Conservation (phyloP, 805 yeast species). For the Teunomyces lycoperdinae region DNA sequence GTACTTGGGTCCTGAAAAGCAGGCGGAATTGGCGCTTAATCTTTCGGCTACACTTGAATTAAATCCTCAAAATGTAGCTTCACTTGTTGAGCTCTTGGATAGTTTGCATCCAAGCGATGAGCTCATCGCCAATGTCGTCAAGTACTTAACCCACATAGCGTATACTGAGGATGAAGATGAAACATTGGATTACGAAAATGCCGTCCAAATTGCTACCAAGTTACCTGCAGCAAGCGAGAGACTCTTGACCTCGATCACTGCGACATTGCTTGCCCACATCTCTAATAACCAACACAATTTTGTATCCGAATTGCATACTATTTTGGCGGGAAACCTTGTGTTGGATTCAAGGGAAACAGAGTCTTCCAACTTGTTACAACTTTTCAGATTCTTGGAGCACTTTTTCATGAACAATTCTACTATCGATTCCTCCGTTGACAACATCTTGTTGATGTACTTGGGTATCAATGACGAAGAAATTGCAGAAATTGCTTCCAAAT, state of each 20-base stretch:
- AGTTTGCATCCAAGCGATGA: constrained; percentile 7
- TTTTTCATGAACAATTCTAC: constrained; percentile 21
- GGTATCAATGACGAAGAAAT: constrained; percentile 37
- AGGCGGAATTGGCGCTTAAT: constrained; percentile 18
- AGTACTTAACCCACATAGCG: constrained; percentile 2
- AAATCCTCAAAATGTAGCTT: constrained; percentile 14
- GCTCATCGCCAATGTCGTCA: constrained; percentile 6
- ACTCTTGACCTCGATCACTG: constrained; percentile 5
- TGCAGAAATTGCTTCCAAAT: constrained; percentile 34
- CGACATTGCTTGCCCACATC: constrained; percentile 7
- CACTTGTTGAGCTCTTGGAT: constrained; percentile 26
- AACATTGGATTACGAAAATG: constrained; percentile 7
- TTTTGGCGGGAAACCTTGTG: constrained; percentile 3
- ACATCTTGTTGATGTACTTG: constrained; percentile 30
- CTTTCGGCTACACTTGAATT: constrained; percentile 15
- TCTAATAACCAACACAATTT: constrained; percentile 11
- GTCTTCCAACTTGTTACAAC: constrained; percentile 2
- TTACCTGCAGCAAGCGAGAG: constrained; percentile 16
- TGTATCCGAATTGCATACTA: constrained; percentile 13
- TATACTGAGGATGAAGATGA: constrained; percentile 1
- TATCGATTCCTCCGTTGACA: constrained; percentile 12
- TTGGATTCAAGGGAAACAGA: not conserved
- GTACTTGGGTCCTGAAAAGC: constrained; percentile 20
- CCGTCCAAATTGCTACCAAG: constrained; percentile 13
- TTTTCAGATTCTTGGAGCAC: constrained; percentile 38